phyloP scores from a whole-genome alignment of 345 rosid species.

The Arabis hirsuta region DNA sequence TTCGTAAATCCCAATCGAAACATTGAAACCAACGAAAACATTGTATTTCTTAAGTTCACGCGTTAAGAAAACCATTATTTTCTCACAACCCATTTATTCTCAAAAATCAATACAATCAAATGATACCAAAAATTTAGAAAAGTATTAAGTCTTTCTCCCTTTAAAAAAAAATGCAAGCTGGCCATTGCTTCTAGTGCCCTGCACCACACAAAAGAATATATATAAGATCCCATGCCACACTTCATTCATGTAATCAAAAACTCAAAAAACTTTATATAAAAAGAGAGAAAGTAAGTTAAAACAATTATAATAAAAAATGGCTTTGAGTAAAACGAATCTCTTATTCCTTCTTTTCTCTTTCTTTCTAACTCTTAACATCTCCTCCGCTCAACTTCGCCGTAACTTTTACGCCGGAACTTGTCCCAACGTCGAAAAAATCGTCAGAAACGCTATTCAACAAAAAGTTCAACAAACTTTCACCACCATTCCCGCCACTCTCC shows the following conservation, averaged over 20 bases:
- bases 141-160: constrained; percentile 21
- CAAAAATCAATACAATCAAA: too few relatives aligned
- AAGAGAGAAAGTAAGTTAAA: constrained; percentile 2
- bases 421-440: constrained; percentile 78
- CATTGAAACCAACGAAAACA: too few relatives aligned
- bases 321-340: constrained; percentile 25
- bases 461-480: constrained; percentile 72
- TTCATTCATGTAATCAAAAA: constrained; percentile 1
- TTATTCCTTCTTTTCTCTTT: constrained; percentile 28
- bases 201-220: constrained; percentile 25
- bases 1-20: too few relatives aligned
- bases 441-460: constrained; percentile 51
- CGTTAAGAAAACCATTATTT: too few relatives aligned
- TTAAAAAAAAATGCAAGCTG: constrained; percentile 39
- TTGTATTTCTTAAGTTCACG: too few relatives aligned
- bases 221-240: neutral
- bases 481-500: constrained; percentile 75
- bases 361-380: constrained; percentile 19
- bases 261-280: constrained; percentile 4
- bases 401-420: constrained; percentile 69
- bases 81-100: too few relatives aligned
- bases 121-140: neutral
- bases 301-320: constrained; percentile 5
- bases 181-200: constrained; percentile 22
- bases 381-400: constrained; percentile 62